These are phyloP conservation scores for thale cress (Arabidopsis thaliana) DNA, from an alignment of 345 rosid genomes.

Conservation along the genomic window DNA sequence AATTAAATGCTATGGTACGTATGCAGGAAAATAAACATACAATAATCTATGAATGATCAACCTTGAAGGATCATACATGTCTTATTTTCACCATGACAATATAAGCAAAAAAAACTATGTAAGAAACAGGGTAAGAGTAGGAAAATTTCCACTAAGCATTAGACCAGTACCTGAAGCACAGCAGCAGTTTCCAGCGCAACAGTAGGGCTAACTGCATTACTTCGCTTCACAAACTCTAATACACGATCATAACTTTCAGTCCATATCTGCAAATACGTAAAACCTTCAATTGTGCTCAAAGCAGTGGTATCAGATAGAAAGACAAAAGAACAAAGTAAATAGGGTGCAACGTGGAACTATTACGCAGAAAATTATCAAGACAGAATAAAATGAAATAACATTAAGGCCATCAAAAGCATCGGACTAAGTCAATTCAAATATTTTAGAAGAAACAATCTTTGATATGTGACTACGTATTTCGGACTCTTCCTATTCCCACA, in stretches of 20 bases:
- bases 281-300: conserved; percentile 26
- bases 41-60: conserved; percentile 24
- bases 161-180: conserved; percentile 87
- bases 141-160: conserved; percentile 22
- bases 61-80: conserved; percentile 23
- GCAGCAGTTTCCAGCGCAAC: conserved; percentile 95
- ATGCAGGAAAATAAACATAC: conserved; percentile 15
- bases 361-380: conserved; percentile 14
- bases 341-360: conserved; percentile 9
- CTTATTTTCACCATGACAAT: conserved; percentile 8
- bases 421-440: neutral
- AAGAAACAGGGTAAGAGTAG: conserved; percentile 8
- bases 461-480: neutral
- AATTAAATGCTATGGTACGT: conserved; percentile 4
- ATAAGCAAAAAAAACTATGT: neutral
- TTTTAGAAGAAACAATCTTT: neutral
- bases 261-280: conserved; percentile 65
- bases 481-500: conserved; percentile 1
- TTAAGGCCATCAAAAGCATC: neutral
- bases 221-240: conserved; percentile 89
- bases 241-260: conserved; percentile 91
- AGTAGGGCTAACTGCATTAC: conserved; percentile 94
- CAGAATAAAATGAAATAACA: conserved; percentile 4
- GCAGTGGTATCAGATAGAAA: conserved; percentile 12
- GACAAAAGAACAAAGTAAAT: conserved; percentile 7